Evolutionary conservation across 305 asterid species (phyloP), one percentile per base, ranked within the genome.

Genomic region (Petunia hybrid): DNA sequence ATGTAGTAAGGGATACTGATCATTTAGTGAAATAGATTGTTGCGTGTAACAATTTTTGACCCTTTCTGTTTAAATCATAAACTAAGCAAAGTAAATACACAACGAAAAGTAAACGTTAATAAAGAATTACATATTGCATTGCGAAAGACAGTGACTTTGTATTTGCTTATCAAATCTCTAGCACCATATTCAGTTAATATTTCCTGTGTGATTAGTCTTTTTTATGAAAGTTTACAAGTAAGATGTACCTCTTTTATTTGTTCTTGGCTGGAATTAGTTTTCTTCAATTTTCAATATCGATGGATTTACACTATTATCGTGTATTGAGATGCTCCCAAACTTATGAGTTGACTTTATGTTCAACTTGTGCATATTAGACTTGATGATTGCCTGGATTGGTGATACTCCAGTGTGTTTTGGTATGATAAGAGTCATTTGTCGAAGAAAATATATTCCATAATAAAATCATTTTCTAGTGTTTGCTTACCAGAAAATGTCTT

Each of bases 1-100:
- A 85, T 83, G 60, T 92, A 83, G 95, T 92, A 77, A 92, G 89
- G 5, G 97, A 95, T 86, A 91, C 94, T 4, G 93, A 95, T 85
- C 82, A 71, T 36, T 75, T 84, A 71, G 82, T 46, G n/a, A 83
- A 53, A 38, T 82, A 85, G 77, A 68, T 80, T 41, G 40, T 13
- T 9, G 2, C 60, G 9, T 14, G 42, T 66, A 22, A 16, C 16
- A 63, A 35, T 14, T 43, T 69, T 67, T 67, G 53, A 41, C 74
- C 12, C 48, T 60, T 60, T 59, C 36, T 60, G 65, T 60, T 22
- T 60, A 22, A 22, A 60, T 16, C 13, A 60, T 9, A 60, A 40
- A 66, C 31, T 40, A 40, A 66, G 8, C 74, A 67, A 67, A 41
- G 4, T 41, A 41, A 41, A 67, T 67, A 38, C 53, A 66, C 14